These are phyloP conservation scores for Mollisia scopiformis DNA, from an alignment of 2,329 filamentous ascomycete genomes.

Conservation along the genomic window DNA sequence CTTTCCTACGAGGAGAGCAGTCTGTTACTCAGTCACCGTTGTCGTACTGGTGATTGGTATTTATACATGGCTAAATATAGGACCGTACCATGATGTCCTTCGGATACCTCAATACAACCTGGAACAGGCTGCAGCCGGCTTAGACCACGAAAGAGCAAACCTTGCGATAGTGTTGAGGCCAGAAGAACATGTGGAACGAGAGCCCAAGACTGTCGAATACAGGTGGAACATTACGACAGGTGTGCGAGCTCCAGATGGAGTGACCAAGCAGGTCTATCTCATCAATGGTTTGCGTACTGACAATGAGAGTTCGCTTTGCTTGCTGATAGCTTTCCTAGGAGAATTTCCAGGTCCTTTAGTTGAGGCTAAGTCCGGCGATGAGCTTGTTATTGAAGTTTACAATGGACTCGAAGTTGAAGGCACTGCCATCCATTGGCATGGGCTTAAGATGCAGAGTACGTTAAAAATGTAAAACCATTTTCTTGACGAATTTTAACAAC, in stretches of 20 bases:
- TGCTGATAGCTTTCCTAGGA: not conserved
- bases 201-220: slow-evolving; percentile 35
- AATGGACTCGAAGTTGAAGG: slow-evolving; percentile 53
- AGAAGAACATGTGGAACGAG: slow-evolving; percentile 43
- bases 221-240: slow-evolving; percentile 45
- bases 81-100: no score
- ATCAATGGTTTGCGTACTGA: slow-evolving; percentile 44
- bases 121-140: no score
- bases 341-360: slow-evolving; percentile 51
- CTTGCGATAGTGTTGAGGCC: slow-evolving; percentile 40
- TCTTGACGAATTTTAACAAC: no score
- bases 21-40: no score
- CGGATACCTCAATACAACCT: no score
- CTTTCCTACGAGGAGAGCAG: no score
- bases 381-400: slow-evolving; percentile 49
- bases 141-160: not conserved
- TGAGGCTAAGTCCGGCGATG: slow-evolving; percentile 44
- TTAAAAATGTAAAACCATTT: no score
- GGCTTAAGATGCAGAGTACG: no score
- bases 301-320: no score
- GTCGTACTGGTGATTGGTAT: no score
- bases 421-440: slow-evolving; percentile 54
- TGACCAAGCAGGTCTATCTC: slow-evolving; percentile 49
- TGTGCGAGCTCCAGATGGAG: slow-evolving; percentile 48
- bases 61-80: no score